Conservation (phyloP, 2,329 filamentous ascomycete species). For the Colletotrichum endophyticum region DNA sequence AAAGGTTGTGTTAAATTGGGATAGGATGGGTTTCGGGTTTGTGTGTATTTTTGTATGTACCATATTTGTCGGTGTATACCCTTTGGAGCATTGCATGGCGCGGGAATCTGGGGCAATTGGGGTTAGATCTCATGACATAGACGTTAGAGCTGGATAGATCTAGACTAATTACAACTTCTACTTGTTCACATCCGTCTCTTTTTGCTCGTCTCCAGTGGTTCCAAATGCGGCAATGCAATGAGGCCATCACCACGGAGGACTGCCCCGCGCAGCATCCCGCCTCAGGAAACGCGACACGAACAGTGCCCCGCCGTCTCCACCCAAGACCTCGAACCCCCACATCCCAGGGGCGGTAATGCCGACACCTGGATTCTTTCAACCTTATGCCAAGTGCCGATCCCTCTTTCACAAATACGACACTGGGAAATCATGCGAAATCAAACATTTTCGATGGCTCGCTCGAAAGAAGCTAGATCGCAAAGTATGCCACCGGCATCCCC, state of each 20-base stretch:
- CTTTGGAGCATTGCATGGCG: constrained; percentile 19
- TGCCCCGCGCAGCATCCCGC: not conserved
- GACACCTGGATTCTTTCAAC: not conserved
- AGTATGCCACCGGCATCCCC: not conserved
- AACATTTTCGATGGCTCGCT: not conserved
- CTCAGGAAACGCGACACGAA: not conserved
- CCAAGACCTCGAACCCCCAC: not conserved
- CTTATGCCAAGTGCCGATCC: not conserved
- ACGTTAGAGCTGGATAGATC: not conserved
- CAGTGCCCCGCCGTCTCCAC: not conserved
- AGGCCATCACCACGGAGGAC: not conserved
- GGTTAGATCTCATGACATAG: constrained; percentile 10
- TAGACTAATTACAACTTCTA: not conserved
- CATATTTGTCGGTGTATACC: constrained; percentile 20
- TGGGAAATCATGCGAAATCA: not conserved
- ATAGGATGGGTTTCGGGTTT: not conserved
- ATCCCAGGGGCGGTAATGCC: not conserved
- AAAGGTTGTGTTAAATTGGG: not conserved
- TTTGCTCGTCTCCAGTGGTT: not conserved
- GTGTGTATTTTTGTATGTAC: constrained; percentile 3
- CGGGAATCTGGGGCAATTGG: not conserved
- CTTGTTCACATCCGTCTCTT: not conserved
- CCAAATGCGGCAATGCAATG: accelerated
- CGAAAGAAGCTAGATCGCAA: accelerated
- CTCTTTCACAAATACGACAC: not conserved